These are phyloP conservation scores for Oenanthe sinensis DNA, from an alignment of 129 eudicot genomes.

Conservation along the genomic window DNA sequence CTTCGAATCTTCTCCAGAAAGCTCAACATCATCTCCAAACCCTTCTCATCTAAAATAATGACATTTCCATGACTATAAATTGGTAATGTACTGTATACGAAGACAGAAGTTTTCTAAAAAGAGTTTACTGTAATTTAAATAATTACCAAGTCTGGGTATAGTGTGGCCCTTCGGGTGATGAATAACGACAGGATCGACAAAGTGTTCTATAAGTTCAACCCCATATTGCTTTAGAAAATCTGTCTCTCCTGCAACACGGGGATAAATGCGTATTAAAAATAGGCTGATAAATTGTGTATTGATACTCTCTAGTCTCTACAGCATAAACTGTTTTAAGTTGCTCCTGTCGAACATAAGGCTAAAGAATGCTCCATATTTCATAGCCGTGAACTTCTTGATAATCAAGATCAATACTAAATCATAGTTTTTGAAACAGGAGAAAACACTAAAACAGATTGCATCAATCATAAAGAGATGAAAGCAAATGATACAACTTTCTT, in stretches of 20 bases:
- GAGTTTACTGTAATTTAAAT: not conserved
- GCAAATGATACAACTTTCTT: no score
- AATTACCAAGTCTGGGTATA: slow-evolving; percentile 63
- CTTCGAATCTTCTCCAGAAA: slow-evolving; percentile 53
- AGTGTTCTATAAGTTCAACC: slow-evolving; percentile 41
- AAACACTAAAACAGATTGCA: no score
- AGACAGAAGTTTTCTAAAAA: not conserved
- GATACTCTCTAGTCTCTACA: not conserved
- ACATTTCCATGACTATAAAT: not conserved
- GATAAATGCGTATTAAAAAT: not conserved
- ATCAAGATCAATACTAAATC: no score
- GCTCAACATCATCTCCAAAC: slow-evolving; percentile 36
- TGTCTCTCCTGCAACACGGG: slow-evolving; percentile 38
- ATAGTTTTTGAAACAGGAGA: no score
- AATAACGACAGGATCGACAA: slow-evolving; percentile 51
- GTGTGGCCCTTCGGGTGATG: slow-evolving; percentile 90
- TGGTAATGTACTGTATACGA: not conserved
- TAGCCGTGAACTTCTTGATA: no score
- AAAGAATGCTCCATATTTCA: not conserved
- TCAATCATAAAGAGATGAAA: no score
- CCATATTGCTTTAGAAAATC: slow-evolving; percentile 61
- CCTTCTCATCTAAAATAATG: slow-evolving; percentile 40
- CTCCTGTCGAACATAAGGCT: not conserved
- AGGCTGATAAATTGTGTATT: not conserved
- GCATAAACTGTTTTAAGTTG: not conserved